phyloP scores from a whole-genome alignment of 495 filamentous ascomycete species.

The Stereocaulon alpinum region DNA sequence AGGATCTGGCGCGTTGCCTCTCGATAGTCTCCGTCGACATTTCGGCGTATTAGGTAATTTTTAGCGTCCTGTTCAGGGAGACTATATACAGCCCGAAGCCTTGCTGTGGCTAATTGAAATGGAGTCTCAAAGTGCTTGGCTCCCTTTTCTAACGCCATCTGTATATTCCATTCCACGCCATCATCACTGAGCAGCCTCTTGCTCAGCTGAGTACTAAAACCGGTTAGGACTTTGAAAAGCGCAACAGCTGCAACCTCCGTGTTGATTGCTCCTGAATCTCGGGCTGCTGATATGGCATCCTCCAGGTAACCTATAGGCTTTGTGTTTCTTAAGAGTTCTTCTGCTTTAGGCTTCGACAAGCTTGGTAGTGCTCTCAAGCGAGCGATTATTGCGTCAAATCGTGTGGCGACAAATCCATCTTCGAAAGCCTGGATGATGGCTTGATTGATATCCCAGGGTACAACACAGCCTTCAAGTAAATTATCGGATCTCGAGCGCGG shows the following conservation, averaged over 20 bases:
- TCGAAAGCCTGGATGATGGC: neutral
- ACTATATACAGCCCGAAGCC: neutral
- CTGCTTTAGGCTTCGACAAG: neutral
- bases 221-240: neutral
- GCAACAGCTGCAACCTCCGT: neutral
- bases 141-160: neutral
- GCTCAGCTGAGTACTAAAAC: neutral
- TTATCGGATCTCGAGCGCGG: neutral
- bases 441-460: neutral
- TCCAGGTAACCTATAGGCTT: neutral
- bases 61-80: neutral
- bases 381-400: neutral
- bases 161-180: neutral
- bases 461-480: neutral
- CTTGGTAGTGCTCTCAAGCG: neutral
- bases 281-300: neutral
- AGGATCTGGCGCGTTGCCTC: neutral
- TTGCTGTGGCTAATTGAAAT: neutral
- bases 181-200: neutral
- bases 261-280: neutral
- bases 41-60: neutral
- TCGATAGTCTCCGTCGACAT: neutral
- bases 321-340: neutral
- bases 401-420: neutral
- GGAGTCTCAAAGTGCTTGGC: neutral